Percentiles rank a stretch among this genome's conserved stretches.
Conservation (phyloP, 2,329 filamentous ascomycete genomes). For the Cryphonectria nitschkei region DNA sequence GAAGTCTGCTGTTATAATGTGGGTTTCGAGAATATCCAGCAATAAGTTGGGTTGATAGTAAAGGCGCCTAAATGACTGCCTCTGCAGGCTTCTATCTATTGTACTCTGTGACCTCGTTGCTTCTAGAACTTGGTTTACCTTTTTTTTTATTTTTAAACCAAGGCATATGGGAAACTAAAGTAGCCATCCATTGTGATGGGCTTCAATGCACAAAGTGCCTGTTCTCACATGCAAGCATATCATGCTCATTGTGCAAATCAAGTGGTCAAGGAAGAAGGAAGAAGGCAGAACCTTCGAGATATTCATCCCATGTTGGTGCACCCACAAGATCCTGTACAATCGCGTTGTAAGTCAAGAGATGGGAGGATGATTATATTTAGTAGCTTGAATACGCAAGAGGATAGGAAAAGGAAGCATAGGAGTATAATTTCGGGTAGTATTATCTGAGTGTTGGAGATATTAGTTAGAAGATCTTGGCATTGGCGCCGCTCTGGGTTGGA, state of each 20-base stretch:
- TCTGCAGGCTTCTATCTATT: background rate
- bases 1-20: background rate
- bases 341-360: too few species aligned
- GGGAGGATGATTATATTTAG: too few species aligned
- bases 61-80: background rate
- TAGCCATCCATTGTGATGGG: too few species aligned
- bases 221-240: too few species aligned
- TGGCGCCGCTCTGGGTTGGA: background rate
- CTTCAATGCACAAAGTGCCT: too few species aligned
- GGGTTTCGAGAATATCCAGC: background rate
- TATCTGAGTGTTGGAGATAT: too few species aligned
- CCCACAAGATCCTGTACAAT: background rate
- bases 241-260: background rate
- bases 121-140: background rate
- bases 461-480: too few species aligned
- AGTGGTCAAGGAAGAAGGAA: background rate
- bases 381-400: too few species aligned
- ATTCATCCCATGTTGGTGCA: background rate
- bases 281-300: background rate
- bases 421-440: too few species aligned
- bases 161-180: background rate
- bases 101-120: background rate
- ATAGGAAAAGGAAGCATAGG: too few species aligned
- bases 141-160: background rate
- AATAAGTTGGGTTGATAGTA: background rate